Percentiles rank a stretch among this genome's conserved stretches.
phyloP scores from a whole-genome alignment of 495 filamentous ascomycete genomes.

The Penicillium cataractarum region DNA sequence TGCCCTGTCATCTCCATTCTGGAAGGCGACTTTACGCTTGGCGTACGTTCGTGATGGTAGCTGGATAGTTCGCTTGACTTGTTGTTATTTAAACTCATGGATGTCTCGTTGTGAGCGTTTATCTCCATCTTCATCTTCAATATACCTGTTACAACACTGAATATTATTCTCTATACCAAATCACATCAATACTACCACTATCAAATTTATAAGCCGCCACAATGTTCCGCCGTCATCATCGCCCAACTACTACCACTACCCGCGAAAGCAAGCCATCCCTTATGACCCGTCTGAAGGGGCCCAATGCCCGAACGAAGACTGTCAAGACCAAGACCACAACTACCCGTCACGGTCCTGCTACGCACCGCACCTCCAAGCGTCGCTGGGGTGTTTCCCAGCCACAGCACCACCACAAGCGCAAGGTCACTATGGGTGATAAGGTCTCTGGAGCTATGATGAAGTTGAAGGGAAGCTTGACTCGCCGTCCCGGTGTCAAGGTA shows the following conservation, averaged over 20 bases:
- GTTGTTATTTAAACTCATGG: constrained; percentile 10
- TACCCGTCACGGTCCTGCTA: constrained; percentile 7
- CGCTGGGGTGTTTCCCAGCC: constrained; percentile 22
- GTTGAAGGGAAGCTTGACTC: constrained; percentile 64
- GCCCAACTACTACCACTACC: constrained; percentile 34
- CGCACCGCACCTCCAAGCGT: constrained; percentile 12
- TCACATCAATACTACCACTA: neutral
- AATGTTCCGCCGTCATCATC: constrained; percentile 33
- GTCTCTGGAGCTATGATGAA: constrained; percentile 69
- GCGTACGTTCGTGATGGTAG: constrained; percentile 20
- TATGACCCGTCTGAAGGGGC: constrained; percentile 37
- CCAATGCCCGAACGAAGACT: constrained; percentile 28
- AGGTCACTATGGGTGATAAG: constrained; percentile 66
- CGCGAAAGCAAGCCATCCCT: constrained; percentile 53
- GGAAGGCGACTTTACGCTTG: constrained; percentile 20
- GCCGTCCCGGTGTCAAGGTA: constrained; percentile 66
- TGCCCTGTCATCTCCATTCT: constrained; percentile 3
- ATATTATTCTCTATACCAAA: neutral
- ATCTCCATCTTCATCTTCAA: neutral
- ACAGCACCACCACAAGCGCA: constrained; percentile 59
- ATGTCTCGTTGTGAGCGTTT: neutral
- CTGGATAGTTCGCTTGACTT: neutral
- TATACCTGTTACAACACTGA: neutral
- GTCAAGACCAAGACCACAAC: constrained; percentile 38
- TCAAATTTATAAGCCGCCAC: constrained; percentile 11